phyloP scores from a whole-genome alignment of 2,329 filamentous ascomycete species.

The Shiraia bambusicola region DNA sequence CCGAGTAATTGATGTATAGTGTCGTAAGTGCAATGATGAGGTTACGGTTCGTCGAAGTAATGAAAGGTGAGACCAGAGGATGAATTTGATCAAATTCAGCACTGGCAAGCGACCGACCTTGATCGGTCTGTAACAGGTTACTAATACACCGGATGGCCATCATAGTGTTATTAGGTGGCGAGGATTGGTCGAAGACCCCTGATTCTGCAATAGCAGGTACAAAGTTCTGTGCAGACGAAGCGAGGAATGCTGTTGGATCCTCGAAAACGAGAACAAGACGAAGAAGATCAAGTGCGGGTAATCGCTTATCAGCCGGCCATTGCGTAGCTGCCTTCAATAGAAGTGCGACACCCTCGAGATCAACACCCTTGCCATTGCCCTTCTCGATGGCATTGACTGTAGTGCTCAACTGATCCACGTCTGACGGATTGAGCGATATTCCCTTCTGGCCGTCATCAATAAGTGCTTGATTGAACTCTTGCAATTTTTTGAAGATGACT shows the following conservation, averaged over 20 bases:
- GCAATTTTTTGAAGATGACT: conserved; percentile 74
- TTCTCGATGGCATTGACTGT: conserved; percentile 66
- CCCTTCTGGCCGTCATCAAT: conserved; percentile 72
- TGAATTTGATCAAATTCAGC: conserved; percentile 62
- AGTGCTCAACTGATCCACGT: conserved; percentile 63
- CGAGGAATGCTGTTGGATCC: conserved; percentile 62
- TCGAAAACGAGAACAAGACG: conserved; percentile 75
- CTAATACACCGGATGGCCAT: conserved; percentile 78
- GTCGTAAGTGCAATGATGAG: conserved; percentile 81
- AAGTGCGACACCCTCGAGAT: conserved; percentile 60
- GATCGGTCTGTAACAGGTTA: conserved; percentile 77
- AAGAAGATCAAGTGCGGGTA: conserved; percentile 83
- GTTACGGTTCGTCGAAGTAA: conserved; percentile 66
- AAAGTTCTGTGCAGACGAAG: conserved; percentile 59
- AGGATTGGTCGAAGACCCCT: conserved; percentile 58
- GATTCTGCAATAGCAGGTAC: conserved; percentile 60
- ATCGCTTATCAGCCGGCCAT: conserved; percentile 79
- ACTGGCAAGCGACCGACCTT: conserved; percentile 64
- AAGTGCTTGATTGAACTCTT: conserved; percentile 72
- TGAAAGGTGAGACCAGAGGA: conserved; percentile 63
- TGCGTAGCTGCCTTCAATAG: conserved; percentile 70
- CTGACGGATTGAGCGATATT: conserved; percentile 69
- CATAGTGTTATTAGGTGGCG: conserved; percentile 80
- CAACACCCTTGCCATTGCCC: conserved; percentile 35
- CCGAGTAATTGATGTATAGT: conserved; percentile 79